Base-by-base conservation (phyloP, 805 yeast species). In the Debaryomyces tyrocola region DNA sequence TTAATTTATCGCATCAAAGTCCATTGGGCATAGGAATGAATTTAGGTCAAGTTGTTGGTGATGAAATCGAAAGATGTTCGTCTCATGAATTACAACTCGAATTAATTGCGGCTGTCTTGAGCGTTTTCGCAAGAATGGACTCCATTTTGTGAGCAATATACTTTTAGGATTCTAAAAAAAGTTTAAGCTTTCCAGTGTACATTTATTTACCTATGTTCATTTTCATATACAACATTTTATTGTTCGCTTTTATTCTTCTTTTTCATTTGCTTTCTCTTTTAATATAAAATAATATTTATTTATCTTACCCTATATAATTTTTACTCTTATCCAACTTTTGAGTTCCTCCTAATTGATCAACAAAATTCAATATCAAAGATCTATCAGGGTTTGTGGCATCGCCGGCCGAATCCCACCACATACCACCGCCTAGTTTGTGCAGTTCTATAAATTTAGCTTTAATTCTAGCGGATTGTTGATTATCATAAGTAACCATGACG, bases 371-470 rank as follows among this genome's bases (percentile, higher is more conserved):
- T 8, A 83, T 54, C 21, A 82, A 59, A 0, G 83, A 78, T 31
- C 70, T 56, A 1, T 57, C 44, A 2, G 57, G 54, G 39, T 69
- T 55, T 1, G 33, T 29, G 40, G 64, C 56, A 57, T 90, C 96
- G 2, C 96, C 96, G 47, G 84, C 77, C 0, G 96, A 84, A 57
- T 92, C 97, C 98, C 98, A 92, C 85, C 88, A 91, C 81, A 94
- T 84, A 0, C 87, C 96, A 0, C 99, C 98, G 0, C 85, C 95
- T 8, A 90, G 66, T 0, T 69, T 58, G 6, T 68, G 62, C 17
- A 63, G 54, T 34, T 52, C 55, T 6, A 85, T 80, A 55, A 80
- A 90, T 24, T 68, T 56, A 0, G 89, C 90, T 61, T 92, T 94
- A 14, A 56, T 55, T 7, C 60, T 56, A 2, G 78, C 80, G 1